Evolutionary conservation across 257 asterid genomes (phyloP).

Genomic region (Perilla frutescens): DNA sequence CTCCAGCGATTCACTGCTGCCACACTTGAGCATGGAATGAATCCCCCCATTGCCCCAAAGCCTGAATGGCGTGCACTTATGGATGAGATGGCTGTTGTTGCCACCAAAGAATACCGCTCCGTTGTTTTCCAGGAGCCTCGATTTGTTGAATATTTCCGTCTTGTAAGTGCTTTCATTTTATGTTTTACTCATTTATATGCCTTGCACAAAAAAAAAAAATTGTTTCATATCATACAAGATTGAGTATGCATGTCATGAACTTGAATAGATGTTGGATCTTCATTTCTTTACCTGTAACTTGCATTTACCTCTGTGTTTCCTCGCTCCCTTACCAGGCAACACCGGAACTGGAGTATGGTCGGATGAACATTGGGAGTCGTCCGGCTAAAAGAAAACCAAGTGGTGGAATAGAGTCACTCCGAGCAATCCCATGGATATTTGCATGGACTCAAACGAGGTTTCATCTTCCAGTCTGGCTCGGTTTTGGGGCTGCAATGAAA

Average conservation of each 20-base stretch:
- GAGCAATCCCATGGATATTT: conserved; percentile 97
- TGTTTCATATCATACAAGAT: neutral
- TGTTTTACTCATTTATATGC: neutral
- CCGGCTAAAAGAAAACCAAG: conserved; percentile 91
- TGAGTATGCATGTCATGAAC: neutral
- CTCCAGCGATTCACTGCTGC: conserved; percentile 95
- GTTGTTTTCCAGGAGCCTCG: conserved; percentile 90
- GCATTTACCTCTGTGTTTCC: neutral
- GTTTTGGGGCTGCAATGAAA: conserved; percentile 81
- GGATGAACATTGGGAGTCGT: conserved; percentile 97
- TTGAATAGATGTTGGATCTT: neutral
- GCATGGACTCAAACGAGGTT: conserved; percentile 99
- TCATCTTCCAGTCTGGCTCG: conserved; percentile 98
- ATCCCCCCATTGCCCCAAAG: conserved; percentile 84
- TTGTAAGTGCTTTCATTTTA: conserved; percentile 51
- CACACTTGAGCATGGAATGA: conserved; percentile 99
- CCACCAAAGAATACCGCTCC: conserved; percentile 85
- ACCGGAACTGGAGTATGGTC: conserved; percentile 92
- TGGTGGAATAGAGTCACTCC: conserved; percentile 91
- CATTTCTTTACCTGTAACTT: neutral
- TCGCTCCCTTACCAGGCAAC: conserved; percentile 61
- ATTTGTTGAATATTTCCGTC: conserved; percentile 95
- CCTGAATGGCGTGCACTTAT: conserved; percentile 92
- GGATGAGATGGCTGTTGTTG: conserved; percentile 91
- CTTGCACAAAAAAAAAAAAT: too few relatives aligned